Base-by-base conservation (phyloP, 805 yeast genomes). In the Sugiyamaella valdiviana region DNA sequence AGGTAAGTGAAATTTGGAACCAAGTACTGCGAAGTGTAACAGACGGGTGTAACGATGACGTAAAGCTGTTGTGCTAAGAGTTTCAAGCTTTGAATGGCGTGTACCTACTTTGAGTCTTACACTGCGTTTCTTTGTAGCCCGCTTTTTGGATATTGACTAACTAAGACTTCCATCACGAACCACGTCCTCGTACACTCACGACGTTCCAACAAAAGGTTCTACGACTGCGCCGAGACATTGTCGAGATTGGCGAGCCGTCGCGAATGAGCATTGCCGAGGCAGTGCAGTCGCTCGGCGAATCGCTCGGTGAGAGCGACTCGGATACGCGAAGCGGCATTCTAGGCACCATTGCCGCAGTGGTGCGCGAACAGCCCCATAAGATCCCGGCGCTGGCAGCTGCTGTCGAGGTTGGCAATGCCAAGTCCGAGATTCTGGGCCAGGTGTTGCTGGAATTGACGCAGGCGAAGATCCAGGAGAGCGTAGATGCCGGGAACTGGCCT, bases 291-390 rank as follows among this genome's bases (percentile, higher is more conserved):
- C 56, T 54, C 26, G 68, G 55, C 62, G 73, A 46, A 70, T 73
- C 55, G 77, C 74, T 63, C 32, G 57, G 51, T 6, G 32, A 26
- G 10, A n/a, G 85, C 40, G 82, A 85, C 49, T 40, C 49, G 15
- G 80, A 85, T 57, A 74, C 83, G 35, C 78, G 86, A 51, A 68
- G 67, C 29, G 78, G 83, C 2, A 68, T 86, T 17, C 66, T 86
- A 51, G 72, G 75, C 43, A 84, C 86, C 1, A 61, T 89, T 21
- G 75, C 76, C 47, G 86, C 95, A 2, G 76, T 85, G 39, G 73
- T 83, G 9, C 67, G 77, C 23, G 98, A 93, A 65, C 96, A 91
- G 65, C 98, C 99, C 0, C 95, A 90, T 54, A 93, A 90, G 63
- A 77, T 83, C 51, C 79, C 82, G 12, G 76, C 82, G n/a, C 65